Conservation (phyloP, 2,329 filamentous ascomycete genomes). For the Lachnellula willkommii region DNA sequence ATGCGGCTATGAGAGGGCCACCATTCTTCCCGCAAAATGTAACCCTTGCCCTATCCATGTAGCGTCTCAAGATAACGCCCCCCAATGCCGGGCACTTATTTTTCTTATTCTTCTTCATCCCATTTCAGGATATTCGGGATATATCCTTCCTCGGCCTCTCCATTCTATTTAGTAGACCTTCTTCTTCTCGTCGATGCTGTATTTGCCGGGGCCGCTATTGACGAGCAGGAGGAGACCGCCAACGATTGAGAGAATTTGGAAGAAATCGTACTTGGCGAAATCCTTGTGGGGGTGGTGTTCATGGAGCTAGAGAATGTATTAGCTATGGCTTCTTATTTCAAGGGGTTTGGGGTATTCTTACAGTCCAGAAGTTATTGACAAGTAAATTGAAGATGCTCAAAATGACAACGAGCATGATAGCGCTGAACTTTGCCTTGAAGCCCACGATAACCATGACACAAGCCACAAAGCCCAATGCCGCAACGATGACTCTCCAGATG, state of each 20-base stretch:
- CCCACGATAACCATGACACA: conserved; percentile 98
- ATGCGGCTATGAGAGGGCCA: conserved; percentile 9
- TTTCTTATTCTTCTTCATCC: conserved; percentile 19
- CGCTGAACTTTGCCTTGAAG: conserved; percentile 99
- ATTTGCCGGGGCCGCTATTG: conserved; percentile 96
- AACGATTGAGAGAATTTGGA: conserved; percentile 98
- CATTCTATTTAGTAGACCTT: conserved; percentile 76
- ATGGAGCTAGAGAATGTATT: conserved; percentile 62
- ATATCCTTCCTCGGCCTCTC: conserved; percentile 1
- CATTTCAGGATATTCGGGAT: conserved; percentile 8
- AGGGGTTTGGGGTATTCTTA: conserved; percentile 45
- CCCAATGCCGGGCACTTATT: conserved; percentile 23
- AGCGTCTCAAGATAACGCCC: conserved; percentile 19
- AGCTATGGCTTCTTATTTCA: conserved; percentile 7
- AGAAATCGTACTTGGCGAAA: conserved; percentile 99
- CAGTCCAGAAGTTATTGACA: conserved; percentile 99
- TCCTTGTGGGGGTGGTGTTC: conserved; percentile 99
- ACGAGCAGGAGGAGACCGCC: conserved; percentile 92
- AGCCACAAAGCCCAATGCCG: conserved; percentile 77
- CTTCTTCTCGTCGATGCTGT: conserved; percentile 99
- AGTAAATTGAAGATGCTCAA: conserved; percentile 94
- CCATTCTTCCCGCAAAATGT: conserved; percentile 3
- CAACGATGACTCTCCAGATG: conserved; percentile 80
- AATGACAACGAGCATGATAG: conserved; percentile 89
- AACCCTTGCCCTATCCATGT: background rate